Conservation (phyloP, 345 rosid genomes). For the Eucalyptus cloeziana region DNA sequence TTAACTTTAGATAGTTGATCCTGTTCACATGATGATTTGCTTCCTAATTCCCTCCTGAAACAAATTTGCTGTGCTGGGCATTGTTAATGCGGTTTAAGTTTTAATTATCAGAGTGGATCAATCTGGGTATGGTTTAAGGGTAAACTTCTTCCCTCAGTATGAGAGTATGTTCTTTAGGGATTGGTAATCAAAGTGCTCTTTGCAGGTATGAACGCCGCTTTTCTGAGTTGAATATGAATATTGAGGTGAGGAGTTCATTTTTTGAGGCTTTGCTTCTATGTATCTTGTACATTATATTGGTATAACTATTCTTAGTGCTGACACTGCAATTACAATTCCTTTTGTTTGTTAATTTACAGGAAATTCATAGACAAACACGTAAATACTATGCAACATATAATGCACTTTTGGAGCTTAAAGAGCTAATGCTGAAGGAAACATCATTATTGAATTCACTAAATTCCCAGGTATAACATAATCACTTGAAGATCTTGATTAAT, state of each 20-base stretch:
- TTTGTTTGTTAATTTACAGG: constrained; percentile 23
- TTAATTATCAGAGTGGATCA: neutral
- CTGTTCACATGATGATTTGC: neutral
- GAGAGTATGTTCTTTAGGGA: neutral
- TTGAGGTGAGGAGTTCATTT: constrained; percentile 36
- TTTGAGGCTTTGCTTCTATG: neutral
- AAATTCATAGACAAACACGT: constrained; percentile 65
- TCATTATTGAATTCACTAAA: constrained; percentile 70
- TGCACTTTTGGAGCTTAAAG: constrained; percentile 77
- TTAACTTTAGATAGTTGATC: neutral
- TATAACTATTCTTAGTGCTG: neutral
- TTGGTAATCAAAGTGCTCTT: neutral
- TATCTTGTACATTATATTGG: neutral
- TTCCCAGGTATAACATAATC: constrained; percentile 39
- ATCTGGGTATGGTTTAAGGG: neutral
- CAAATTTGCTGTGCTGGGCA: neutral
- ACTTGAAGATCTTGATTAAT: neutral
- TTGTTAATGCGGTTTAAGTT: neutral
- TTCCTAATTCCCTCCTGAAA: neutral
- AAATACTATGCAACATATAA: constrained; percentile 76
- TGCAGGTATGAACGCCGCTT: constrained; percentile 69
- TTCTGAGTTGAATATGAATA: constrained; percentile 64
- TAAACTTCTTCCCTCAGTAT: neutral
- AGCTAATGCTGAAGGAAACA: constrained; percentile 78
- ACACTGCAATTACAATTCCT: neutral